Conservation (phyloP, 1,284 basidiomycete species). For the Sphaerobolus stellatus region DNA sequence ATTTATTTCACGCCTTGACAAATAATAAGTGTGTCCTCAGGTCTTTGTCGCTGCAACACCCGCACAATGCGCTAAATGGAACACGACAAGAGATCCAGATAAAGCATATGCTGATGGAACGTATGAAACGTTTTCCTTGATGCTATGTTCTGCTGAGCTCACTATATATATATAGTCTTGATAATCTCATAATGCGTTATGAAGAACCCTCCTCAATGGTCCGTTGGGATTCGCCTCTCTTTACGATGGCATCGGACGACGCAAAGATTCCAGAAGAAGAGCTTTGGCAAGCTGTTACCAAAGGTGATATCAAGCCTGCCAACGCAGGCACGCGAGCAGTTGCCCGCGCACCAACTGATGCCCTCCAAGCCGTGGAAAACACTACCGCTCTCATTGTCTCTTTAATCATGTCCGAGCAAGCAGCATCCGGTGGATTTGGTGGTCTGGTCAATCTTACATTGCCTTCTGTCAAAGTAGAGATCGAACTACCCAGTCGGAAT, state of each 20-base stretch:
- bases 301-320: slow-evolving; percentile 79
- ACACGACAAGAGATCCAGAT: slow-evolving; percentile 51
- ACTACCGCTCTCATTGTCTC: slow-evolving; percentile 67
- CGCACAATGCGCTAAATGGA: slow-evolving; percentile 80
- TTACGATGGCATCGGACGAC: slow-evolving; percentile 80
- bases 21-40: slow-evolving; percentile 38
- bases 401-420: slow-evolving; percentile 63
- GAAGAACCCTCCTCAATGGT: slow-evolving; percentile 98
- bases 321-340: slow-evolving; percentile 85
- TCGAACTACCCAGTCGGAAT: slow-evolving; percentile 64
- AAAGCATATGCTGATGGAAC: slow-evolving; percentile 69
- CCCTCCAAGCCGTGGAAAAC: slow-evolving; percentile 74
- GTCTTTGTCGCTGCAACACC: slow-evolving; percentile 76
- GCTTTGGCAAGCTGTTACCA: slow-evolving; percentile 82
- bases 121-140: slow-evolving; percentile 46
- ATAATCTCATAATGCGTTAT: slow-evolving; percentile 86
- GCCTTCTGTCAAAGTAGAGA: slow-evolving; percentile 34
- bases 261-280: slow-evolving; percentile 64
- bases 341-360: slow-evolving; percentile 77
- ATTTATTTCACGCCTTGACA: slow-evolving; percentile 18
- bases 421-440: slow-evolving; percentile 44
- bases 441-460: slow-evolving; percentile 54
- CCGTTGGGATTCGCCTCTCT: slow-evolving; percentile 94
- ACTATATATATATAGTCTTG: slow-evolving; percentile 56
- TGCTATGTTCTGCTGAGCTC: slow-evolving; percentile 1